phyloP scores from a whole-genome alignment of 192 early-diverging fungal genomes.

The Podila epigama region DNA sequence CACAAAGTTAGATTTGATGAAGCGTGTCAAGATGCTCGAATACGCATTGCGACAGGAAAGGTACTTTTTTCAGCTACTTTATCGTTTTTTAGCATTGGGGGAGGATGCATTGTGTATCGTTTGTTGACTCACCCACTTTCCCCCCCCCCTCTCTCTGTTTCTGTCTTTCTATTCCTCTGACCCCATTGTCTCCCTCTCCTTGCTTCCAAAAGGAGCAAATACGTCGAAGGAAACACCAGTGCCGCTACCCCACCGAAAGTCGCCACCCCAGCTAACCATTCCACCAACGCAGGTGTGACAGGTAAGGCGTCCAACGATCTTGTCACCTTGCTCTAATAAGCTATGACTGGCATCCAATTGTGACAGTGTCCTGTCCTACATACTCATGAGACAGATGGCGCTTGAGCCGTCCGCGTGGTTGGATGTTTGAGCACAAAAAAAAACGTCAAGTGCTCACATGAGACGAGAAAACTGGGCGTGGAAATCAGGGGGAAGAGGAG shows the following conservation, averaged over 20 bases:
- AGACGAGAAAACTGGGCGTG: background rate
- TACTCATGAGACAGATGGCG: too few relatives aligned
- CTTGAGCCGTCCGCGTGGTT: background rate
- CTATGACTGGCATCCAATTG: too few relatives aligned
- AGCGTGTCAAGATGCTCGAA: constrained; percentile 90
- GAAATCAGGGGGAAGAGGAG: too few relatives aligned
- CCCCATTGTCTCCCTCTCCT: background rate
- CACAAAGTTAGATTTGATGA: constrained; percentile 73
- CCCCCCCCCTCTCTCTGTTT: too few relatives aligned
- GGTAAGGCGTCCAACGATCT: background rate
- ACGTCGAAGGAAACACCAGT: constrained; percentile 22
- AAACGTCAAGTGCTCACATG: background rate
- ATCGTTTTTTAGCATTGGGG: background rate
- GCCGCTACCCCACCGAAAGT: constrained; percentile 6
- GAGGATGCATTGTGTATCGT: background rate
- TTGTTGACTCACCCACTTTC: background rate
- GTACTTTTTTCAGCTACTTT: too few relatives aligned
- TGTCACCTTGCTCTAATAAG: too few relatives aligned
- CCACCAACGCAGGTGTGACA: constrained; percentile 2
- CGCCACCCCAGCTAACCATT: background rate
- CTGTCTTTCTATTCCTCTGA: too few relatives aligned
- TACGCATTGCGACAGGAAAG: constrained; percentile 79
- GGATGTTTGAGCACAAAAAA: background rate
- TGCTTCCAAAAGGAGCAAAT: constrained; percentile 36
- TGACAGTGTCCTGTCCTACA: too few relatives aligned